A percentile compares a stretch with the other conserved stretches of the same genome.
Evolutionary conservation across 2,329 filamentous ascomycete species (phyloP).

Genomic region (Fusarium sp.): DNA sequence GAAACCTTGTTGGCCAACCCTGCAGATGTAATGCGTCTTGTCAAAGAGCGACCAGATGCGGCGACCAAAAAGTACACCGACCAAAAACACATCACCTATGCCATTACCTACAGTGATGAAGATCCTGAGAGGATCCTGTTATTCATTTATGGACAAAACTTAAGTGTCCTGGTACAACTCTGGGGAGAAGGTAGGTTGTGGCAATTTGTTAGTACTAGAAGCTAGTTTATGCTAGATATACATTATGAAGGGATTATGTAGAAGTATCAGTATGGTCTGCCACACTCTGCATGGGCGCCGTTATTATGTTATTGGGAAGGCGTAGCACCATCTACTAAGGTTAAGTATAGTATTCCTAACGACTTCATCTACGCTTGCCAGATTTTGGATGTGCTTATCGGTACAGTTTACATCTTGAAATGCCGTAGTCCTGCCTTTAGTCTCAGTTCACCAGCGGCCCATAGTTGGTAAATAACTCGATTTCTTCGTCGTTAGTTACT

Average conservation of each 20-base stretch:
- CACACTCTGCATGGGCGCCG: too few relatives aligned
- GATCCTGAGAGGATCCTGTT: neutral
- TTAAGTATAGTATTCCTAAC: too few relatives aligned
- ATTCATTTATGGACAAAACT: neutral
- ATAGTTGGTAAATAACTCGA: neutral
- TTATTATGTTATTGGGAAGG: too few relatives aligned
- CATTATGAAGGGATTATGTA: too few relatives aligned
- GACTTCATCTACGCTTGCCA: too few relatives aligned
- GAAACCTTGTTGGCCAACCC: neutral
- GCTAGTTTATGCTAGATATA: neutral
- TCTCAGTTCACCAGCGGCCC: neutral
- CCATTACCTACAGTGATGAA: neutral
- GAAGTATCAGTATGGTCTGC: too few relatives aligned
- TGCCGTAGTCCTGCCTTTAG: neutral
- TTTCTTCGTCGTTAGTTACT: neutral
- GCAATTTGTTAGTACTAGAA: neutral
- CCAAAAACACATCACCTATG: neutral
- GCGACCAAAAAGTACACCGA: neutral
- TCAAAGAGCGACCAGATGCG: neutral
- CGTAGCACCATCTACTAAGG: neutral
- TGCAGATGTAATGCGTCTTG: too few relatives aligned
- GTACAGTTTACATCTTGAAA: neutral
- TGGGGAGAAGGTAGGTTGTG: neutral
- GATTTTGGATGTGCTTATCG: neutral
- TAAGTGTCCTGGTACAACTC: neutral